Base-by-base conservation (phyloP, 805 yeast species). In the Saccharomycopsis amapae region DNA sequence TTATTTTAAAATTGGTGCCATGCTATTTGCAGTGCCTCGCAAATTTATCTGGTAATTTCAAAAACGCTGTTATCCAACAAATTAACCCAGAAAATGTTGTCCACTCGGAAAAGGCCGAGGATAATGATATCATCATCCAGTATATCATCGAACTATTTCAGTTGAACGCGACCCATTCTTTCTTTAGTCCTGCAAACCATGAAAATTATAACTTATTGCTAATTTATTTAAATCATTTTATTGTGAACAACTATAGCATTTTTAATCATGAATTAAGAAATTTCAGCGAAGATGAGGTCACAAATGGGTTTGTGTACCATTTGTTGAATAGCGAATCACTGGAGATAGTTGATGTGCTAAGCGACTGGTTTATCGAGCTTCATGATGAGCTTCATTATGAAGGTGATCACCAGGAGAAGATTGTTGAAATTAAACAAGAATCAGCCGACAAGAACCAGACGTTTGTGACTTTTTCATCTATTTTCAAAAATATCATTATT, bases 381-480 rank as follows among this genome's bases (percentile, higher is more conserved):
- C 36, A 39, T 26, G 9, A 31, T 31, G 37, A 7, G 12, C 12
- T 40, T 9, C 38, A 20, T 12, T 20, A 25, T 19, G 33, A n/a
- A n/a, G n/a, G n/a, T n/a, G n/a, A n/a, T n/a, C n/a, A 33, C 36
- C n/a, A n/a, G 7, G 15, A 33, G 15, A 19, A 19, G 36, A n/a
- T 33, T 33, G 36, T 6, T n/a, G n/a, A n/a, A n/a, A n/a, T 17
- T 13, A 22, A 7, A 7, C 40, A n/a, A 5, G 40, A 22, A 28
- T 28, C 32, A 12, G 32, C 19, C 38, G 25, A 30, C n/a, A 7
- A 34, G 3, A 17, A 49, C 15, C 41, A 48, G 25, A 36, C 49
- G 5, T 57, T 57, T 36, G 28, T 56, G 2, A 31, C 58, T 4
- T 52, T 60, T 20, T 32, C 65, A 12, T 47, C 56, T 2, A 52